Evolutionary conservation across 768 basidiomycete genomes (phyloP), one percentile per base, ranked within the genome.

Genomic region (Naganishia friedmannii): DNA sequence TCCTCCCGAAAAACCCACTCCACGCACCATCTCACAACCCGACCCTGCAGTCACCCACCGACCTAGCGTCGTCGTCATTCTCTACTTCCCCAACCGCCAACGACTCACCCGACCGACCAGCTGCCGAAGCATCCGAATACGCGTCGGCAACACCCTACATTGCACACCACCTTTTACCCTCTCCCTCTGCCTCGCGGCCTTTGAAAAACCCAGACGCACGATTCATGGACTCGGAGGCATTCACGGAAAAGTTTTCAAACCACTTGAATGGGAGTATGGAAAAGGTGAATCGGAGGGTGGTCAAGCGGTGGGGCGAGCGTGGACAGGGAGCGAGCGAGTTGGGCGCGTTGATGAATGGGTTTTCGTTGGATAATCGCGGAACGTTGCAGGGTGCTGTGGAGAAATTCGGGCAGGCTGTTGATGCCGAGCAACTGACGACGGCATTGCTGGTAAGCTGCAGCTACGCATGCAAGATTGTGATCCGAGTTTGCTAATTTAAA

Each of bases 21-120:
- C 93, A 93, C 78, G 93, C 95, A 0, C 93, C 96, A 3, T 91
- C 94, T 1, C 91, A 96, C 80, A 91, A 93, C 78, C 94, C 96
- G 6, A 92, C 92, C 4, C 77, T 81, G 66, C 78, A 79, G 67
- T 76, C 70, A 12, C 46, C 70, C 21, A 46, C 51, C 31, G 63
- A 54, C 28, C 45, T 65, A 32, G 26, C 69, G 1, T 19, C 69
- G 6, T 29, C 12, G 1, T 65, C 63, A 9, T 60, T 76, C 26
- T 69, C 75, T 0, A 73, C 76, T 9, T 72, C 75, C 0, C 66
- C 71, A 5, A 26, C 42, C 8, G 32, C 28, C 58, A 66, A n/a
- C 32, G 65, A 66, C 32, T 46, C 67, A 4, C 54, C 53, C 7
- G 67, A 68, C 34, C 51, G 51, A 23, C 65, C 65, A 51, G 51